Conservation (phyloP, 495 filamentous ascomycete species). For the Delitschia confertaspora region DNA sequence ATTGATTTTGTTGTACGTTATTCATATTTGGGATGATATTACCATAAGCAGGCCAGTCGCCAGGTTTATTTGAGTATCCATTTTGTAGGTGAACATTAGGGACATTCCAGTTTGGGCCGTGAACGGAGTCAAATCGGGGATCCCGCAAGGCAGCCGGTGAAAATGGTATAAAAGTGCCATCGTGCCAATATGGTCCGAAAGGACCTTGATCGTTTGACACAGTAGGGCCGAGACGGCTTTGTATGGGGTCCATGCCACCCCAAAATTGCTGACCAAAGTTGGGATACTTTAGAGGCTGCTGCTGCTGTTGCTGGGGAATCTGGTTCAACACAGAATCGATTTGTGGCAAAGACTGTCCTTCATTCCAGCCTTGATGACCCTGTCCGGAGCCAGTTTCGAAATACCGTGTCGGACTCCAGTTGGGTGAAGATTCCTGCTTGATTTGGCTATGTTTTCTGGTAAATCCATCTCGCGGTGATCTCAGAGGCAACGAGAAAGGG, state of each 20-base stretch:
- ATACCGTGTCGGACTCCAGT: conserved; percentile 25
- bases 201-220: conserved; percentile 63
- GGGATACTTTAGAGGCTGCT: conserved; percentile 23
- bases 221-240: conserved; percentile 59
- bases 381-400: conserved; percentile 20
- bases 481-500: conserved; percentile 19
- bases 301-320: conserved; percentile 28
- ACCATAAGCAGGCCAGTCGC: conserved; percentile 11
- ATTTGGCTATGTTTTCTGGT: conserved; percentile 4
- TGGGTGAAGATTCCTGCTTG: conserved; percentile 6
- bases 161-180: conserved; percentile 69
- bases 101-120: conserved; percentile 14
- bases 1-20: conserved; percentile 14
- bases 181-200: conserved; percentile 70
- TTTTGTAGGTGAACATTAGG: conserved; percentile 12
- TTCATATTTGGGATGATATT: conserved; percentile 15
- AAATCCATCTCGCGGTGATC: conserved; percentile 7
- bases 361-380: conserved; percentile 14
- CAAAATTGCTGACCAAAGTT: conserved; percentile 43
- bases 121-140: conserved; percentile 40
- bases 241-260: conserved; percentile 62
- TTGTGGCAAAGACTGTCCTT: conserved; percentile 19
- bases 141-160: conserved; percentile 57
- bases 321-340: conserved; percentile 39
- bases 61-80: conserved; percentile 3